Conservation (phyloP, 2,329 filamentous ascomycete genomes). For the Neonectria hederae region DNA sequence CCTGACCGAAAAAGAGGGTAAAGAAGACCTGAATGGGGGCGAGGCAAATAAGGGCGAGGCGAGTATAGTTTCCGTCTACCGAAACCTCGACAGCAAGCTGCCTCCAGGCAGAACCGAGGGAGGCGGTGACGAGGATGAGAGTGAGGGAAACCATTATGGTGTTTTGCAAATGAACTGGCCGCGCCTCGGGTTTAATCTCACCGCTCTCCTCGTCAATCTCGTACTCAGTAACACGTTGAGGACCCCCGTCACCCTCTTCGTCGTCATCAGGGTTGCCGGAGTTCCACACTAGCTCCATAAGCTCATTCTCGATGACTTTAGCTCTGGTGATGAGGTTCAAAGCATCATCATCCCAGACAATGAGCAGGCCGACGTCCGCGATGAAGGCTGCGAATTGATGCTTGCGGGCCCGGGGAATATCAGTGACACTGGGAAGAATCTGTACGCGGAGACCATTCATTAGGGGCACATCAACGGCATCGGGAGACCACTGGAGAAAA, state of each 20-base stretch:
- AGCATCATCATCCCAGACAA: conserved; percentile 87
- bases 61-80: conserved; percentile 69
- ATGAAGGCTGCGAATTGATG: conserved; percentile 85
- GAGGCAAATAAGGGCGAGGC: conserved; percentile 71
- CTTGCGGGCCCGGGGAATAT: conserved; percentile 76
- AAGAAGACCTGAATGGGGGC: conserved; percentile 81
- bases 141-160: conserved; percentile 74
- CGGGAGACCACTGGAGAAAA: conserved; percentile 76
- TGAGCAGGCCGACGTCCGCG: conserved; percentile 72
- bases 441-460: conserved; percentile 81
- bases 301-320: conserved; percentile 76
- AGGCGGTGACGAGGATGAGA: conserved; percentile 70
- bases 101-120: conserved; percentile 75
- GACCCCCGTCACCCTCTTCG: conserved; percentile 59
- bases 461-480: conserved; percentile 78
- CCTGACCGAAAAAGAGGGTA: conserved; percentile 82
- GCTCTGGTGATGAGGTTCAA: conserved; percentile 75
- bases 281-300: conserved; percentile 82
- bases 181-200: conserved; percentile 69
- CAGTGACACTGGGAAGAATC: conserved; percentile 76
- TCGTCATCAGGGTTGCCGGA: conserved; percentile 65
- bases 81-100: conserved; percentile 74
- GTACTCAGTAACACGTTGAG: conserved; percentile 55
- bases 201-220: conserved; percentile 79
- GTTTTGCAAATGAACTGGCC: conserved; percentile 76